These are phyloP conservation scores for Yarrowia deformans DNA, from an alignment of 805 yeast species.

Conservation along the genomic window DNA sequence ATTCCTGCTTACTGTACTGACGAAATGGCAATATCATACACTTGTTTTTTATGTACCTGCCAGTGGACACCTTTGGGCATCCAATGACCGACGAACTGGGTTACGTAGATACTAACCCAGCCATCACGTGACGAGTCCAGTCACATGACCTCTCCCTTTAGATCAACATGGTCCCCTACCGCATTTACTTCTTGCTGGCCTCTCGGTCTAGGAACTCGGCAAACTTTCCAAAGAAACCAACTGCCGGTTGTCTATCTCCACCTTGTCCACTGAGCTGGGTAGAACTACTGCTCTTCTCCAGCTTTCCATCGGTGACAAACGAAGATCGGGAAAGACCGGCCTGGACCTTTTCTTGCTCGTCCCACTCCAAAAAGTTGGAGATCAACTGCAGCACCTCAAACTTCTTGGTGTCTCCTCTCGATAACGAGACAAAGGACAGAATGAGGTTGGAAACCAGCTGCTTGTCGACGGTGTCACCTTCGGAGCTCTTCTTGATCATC, in stretches of 20 bases:
- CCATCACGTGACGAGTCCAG: neutral
- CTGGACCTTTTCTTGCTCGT: conserved; percentile 58
- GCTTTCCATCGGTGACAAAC: conserved; percentile 36
- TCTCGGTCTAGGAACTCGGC: conserved; percentile 52
- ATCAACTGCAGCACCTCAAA: conserved; percentile 89
- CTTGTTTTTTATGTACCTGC: conserved; percentile 9
- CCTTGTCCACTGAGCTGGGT: conserved; percentile 18
- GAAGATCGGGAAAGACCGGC: conserved; percentile 48
- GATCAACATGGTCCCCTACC: too few relatives aligned
- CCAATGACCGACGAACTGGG: neutral
- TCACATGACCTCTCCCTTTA: neutral
- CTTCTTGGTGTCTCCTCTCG: conserved; percentile 92
- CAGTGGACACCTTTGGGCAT: neutral
- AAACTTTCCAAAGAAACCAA: conserved; percentile 52
- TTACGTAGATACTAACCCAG: too few relatives aligned
- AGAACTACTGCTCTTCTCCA: conserved; percentile 21
- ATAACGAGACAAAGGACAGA: conserved; percentile 82
- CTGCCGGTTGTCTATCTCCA: conserved; percentile 41
- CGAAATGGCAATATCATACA: neutral
- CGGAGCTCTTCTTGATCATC: conserved; percentile 77
- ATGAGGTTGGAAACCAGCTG: conserved; percentile 87
- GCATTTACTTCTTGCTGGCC: conserved; percentile 4
- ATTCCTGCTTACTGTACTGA: too few relatives aligned
- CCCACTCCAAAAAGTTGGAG: conserved; percentile 87
- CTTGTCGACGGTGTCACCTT: conserved; percentile 80